Base-by-base conservation (phyloP, 768 basidiomycete species). In the Macrocybe gigantea region DNA sequence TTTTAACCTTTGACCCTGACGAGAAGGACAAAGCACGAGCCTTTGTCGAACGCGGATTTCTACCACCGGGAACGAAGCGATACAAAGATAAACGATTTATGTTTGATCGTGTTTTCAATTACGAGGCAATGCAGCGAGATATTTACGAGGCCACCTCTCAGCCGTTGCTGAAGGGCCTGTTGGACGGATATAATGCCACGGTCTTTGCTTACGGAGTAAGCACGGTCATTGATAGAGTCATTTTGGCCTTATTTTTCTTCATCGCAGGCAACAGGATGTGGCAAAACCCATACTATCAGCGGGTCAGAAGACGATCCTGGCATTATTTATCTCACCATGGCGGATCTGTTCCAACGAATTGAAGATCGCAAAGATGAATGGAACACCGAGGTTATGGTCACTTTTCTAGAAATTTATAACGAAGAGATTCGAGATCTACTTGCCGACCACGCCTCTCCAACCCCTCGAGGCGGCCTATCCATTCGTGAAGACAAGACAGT, bases 211-310 rank as follows among this genome's bases (percentile, higher is more conserved):
- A 99, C 64, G 96, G 96, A 34, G 96, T 98, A 65, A 64, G 49
- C 42, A 7, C 13, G 46, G 14, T 30, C 49, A 29, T 42, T 44
- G 41, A 44, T 22, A 45, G 47, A 54, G 30, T 41, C 45, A 52
- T 33, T 22, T 51, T 48, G 36, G 52, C 39, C 38, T 32, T 38
- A 33, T 14, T 39, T 42, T 44, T 12, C 12, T 38, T 41, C 33
- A 9, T 49, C 38, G 13, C 60, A 98, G 96, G 96, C 96, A 15
- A 98, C 96, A n/a, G 96, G 96, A n/a, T 98, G 96, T 63, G 96
- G 96, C 54, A 99, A 99, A 68, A 99, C 96, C 5, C 94, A 98
- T 66, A 99, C 96, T 13, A 97, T 99, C 64, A 96, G 93, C 58
- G 95, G 95, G 49, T 86, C 88, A 34, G 85, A 87, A 39, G 62